Evolutionary conservation across 441 rosid genomes (phyloP), one percentile per base, ranked within the genome.

Genomic region (Populus hybrid): DNA sequence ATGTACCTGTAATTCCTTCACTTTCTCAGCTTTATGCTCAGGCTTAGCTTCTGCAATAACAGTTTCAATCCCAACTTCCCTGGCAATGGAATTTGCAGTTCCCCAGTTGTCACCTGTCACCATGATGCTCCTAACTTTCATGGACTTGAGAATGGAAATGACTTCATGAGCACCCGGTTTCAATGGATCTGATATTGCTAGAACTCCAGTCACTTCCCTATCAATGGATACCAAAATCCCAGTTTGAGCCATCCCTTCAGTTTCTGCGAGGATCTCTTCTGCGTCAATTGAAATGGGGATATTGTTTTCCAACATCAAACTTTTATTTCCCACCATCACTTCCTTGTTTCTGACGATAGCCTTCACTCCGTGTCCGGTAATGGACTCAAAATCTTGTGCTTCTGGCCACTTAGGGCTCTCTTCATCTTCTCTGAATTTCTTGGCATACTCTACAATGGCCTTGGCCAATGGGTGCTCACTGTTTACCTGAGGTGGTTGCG

Each of bases 21-120:
- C 88, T 83, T 91, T 91, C 88, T 93, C 94, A 23, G 97, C 98
- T 80, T 95, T 95, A 75, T 92, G 89, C 67, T 92, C 98, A 1
- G 99, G 99, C 80, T 85, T 92, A 79, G 99, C 94, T 85, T 95
- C 96, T 21, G 99, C 99, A 3, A 92, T 80, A 9, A 92, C 91
- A 34, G 88, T 83, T 64, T 91, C 91, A 2, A 95, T 92, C 40
- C 98, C 96, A 0, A 93, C 91, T 82, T 93, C 92, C 76, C 77
- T 78, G 68, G 97, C 94, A 77, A 95, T 88, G 71, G 98, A 90
- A 75, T 86, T 89, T 21, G 99, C 98, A 57, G 99, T 95, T 75
- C 98, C 97, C 99, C 94, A 90, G 71, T 95, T 95, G 72, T 95
- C 99, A 81, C 98, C 99, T 1, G 98, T 95, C 42, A 91, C 97